Conservation (phyloP, 2,329 filamentous ascomycete species). For the Thelonectria olida region DNA sequence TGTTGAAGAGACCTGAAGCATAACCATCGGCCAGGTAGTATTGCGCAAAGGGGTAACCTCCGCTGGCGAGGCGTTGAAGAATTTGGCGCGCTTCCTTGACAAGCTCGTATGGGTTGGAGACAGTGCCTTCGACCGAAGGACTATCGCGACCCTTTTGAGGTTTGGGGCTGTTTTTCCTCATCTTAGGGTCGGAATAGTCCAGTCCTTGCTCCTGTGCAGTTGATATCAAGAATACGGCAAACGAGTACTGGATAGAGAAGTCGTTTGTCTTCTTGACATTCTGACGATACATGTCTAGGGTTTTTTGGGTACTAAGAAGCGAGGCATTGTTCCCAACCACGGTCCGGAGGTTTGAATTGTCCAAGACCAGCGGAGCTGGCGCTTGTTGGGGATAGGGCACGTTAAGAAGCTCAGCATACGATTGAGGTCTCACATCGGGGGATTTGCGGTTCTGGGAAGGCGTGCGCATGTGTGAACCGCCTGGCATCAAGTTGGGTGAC, state of each 20-base stretch:
- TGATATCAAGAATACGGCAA: constrained; percentile 93
- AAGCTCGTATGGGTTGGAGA: constrained; percentile 71
- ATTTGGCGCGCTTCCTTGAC: constrained; percentile 90
- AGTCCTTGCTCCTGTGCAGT: constrained; percentile 82
- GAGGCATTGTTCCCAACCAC: constrained; percentile 91
- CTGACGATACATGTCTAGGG: constrained; percentile 94
- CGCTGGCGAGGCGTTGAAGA: constrained; percentile 84
- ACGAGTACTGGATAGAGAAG: constrained; percentile 90
- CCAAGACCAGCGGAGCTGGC: constrained; percentile 72
- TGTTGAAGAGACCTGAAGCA: constrained; percentile 93
- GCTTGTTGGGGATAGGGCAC: constrained; percentile 83
- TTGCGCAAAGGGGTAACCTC: constrained; percentile 94
- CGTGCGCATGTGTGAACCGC: constrained; percentile 55
- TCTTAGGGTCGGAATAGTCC: constrained; percentile 57
- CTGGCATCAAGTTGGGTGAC: constrained; percentile 59
- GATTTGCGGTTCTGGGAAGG: constrained; percentile 64
- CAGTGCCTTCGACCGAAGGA: constrained; percentile 55
- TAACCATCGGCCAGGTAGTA: constrained; percentile 97
- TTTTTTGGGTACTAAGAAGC: constrained; percentile 89
- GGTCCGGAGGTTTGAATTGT: constrained; percentile 82
- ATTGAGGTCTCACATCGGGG: constrained; percentile 62
- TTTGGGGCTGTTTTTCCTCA: constrained; percentile 58
- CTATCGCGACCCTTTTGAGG: constrained; percentile 56
- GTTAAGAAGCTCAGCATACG: constrained; percentile 70
- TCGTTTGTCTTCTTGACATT: constrained; percentile 98